A percentile compares a stretch with the other conserved stretches of the same genome.
Evolutionary conservation across 1,284 basidiomycete species (phyloP).

Genomic region (Hemileia vastatrix): DNA sequence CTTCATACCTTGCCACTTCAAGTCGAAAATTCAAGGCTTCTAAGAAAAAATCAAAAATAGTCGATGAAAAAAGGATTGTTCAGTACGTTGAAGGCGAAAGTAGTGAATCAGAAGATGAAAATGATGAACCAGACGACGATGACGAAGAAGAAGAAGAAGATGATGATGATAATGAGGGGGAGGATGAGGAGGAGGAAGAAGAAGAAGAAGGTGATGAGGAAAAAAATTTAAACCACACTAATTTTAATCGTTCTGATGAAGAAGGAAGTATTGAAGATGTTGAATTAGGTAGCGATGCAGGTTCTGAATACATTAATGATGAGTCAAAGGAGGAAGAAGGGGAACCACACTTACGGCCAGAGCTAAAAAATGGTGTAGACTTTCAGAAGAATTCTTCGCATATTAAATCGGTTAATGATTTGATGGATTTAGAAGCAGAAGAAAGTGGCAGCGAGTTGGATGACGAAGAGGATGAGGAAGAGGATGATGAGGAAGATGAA

Average conservation of each 20-base stretch:
- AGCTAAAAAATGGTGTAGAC: too few species aligned
- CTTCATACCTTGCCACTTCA: not conserved
- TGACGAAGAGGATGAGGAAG: too few species aligned
- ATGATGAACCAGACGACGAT: conserved; percentile 42
- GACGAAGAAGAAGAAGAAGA: conserved; percentile 42
- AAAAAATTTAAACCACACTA: not conserved
- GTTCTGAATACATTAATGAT: too few species aligned
- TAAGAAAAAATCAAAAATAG: conserved; percentile 40
- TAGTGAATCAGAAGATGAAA: conserved; percentile 34
- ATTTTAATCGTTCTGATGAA: conserved; percentile 1
- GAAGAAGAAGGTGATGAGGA: conserved; percentile 23
- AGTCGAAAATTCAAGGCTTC: not conserved
- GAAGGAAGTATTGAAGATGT: conserved; percentile 44
- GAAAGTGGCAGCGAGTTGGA: too few species aligned
- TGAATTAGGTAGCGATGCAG: too few species aligned
- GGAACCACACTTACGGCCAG: too few species aligned
- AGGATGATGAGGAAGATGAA: too few species aligned
- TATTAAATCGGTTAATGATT: too few species aligned
- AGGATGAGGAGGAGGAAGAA: conserved; percentile 30
- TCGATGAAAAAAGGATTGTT: conserved; percentile 24
- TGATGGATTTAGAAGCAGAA: too few species aligned
- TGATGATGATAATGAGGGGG: conserved; percentile 46
- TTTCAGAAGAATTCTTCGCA: too few species aligned
- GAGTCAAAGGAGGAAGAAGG: too few species aligned
- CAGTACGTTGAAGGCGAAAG: conserved; percentile 38